These are phyloP conservation scores for Hypoxylon sp. DNA, from an alignment of 2,329 filamentous ascomycete species.

Conservation along the genomic window DNA sequence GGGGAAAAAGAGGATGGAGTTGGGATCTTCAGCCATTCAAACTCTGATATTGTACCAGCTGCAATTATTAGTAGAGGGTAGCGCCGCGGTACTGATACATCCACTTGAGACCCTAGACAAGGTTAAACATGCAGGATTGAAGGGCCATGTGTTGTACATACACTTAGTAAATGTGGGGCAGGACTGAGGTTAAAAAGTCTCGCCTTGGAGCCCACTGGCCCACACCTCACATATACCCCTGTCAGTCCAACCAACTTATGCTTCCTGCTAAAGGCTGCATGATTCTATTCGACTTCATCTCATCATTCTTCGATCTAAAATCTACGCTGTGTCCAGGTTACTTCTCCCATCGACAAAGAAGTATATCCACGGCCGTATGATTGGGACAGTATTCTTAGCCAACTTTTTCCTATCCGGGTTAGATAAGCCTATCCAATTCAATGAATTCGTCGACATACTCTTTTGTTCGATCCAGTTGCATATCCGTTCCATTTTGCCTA, in stretches of 20 bases:
- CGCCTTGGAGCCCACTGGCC: constrained; percentile 42
- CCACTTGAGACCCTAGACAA: constrained; percentile 1
- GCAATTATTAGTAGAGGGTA: constrained; percentile 36
- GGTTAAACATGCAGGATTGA: constrained; percentile 20
- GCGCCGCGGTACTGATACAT: constrained; percentile 37
- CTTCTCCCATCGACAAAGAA: constrained; percentile 33
- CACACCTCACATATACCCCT: constrained; percentile 41
- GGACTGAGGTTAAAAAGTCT: constrained; percentile 46
- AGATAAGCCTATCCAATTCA: constrained; percentile 11
- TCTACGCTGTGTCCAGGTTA: constrained; percentile 22
- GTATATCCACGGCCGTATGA: constrained; percentile 6
- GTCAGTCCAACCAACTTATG: constrained; percentile 51
- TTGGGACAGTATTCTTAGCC: constrained; percentile 4
- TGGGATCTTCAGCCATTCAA: constrained; percentile 45
- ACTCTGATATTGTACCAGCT: constrained; percentile 45
- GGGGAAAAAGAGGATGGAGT: constrained; percentile 26
- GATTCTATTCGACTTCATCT: constrained; percentile 54
- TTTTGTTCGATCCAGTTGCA: constrained; percentile 27
- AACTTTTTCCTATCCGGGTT: constrained; percentile 19
- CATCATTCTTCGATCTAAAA: constrained; percentile 47
- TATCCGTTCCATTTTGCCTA: constrained; percentile 32
- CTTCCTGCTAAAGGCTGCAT: constrained; percentile 50
- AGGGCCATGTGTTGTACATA: constrained; percentile 41
- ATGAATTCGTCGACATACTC: constrained; percentile 17
- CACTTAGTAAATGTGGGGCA: constrained; percentile 41